Conservation (phyloP, 768 basidiomycete genomes). For the Lyophyllum atratum region DNA sequence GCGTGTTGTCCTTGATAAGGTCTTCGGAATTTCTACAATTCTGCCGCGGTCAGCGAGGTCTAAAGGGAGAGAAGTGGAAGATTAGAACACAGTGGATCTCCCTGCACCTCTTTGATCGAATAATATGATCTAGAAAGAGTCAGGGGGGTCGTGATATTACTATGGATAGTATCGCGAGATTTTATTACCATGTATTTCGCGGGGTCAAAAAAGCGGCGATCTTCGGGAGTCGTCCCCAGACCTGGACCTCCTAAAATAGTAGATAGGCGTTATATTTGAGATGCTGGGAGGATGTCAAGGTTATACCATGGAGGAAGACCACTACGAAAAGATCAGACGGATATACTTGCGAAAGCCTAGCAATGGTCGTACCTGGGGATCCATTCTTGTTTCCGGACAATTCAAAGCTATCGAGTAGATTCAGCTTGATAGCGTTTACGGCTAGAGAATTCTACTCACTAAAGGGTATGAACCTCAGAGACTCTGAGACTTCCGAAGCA, state of each 20-base stretch:
- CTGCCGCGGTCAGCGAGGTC: background rate
- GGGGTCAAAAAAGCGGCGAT: background rate
- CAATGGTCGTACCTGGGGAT: background rate
- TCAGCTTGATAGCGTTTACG: no score
- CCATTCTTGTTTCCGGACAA: background rate
- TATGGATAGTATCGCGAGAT: background rate
- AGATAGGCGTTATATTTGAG: background rate
- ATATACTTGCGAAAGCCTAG: background rate
- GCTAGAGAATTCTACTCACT: no score
- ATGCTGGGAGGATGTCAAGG: background rate
- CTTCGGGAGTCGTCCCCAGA: background rate
- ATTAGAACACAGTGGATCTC: background rate
- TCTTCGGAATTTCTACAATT: background rate
- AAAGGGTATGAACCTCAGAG: no score
- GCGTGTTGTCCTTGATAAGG: background rate
- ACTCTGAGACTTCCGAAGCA: no score
- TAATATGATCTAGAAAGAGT: background rate
- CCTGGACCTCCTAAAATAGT: background rate
- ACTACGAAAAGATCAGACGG: background rate
- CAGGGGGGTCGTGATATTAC: background rate
- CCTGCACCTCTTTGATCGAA: background rate
- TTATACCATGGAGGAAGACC: background rate
- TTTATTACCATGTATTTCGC: background rate
- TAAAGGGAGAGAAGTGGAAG: background rate
- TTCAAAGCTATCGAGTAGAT: no score